Conservation (phyloP, 1,284 basidiomycete species). For the Pseudozyma flocculosa region DNA sequence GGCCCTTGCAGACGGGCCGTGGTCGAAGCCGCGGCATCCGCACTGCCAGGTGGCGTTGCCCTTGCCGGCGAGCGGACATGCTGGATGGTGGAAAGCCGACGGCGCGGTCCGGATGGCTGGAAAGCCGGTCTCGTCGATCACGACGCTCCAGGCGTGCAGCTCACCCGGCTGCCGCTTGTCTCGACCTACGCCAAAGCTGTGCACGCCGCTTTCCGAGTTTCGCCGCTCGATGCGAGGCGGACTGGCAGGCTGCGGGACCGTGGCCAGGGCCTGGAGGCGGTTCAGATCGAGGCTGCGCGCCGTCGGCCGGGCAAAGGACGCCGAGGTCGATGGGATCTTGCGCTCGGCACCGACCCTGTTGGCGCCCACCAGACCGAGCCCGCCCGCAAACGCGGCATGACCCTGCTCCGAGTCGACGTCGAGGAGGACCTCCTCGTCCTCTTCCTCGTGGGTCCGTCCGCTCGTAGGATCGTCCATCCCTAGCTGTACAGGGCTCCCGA, state of each 20-base stretch:
- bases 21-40: constrained; percentile 12
- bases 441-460: too few relatives aligned
- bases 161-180: constrained; percentile 23
- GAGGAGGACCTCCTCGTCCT: too few relatives aligned
- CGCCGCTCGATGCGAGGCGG: constrained; percentile 12
- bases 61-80: constrained; percentile 23
- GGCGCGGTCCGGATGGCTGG: constrained; percentile 22
- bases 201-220: constrained; percentile 23
- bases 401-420: too few relatives aligned
- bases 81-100: constrained; percentile 27
- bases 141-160: constrained; percentile 34
- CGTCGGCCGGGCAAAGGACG: too few relatives aligned
- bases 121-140: constrained; percentile 17
- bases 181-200: constrained; percentile 8
- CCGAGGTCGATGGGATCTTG: too few relatives aligned
- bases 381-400: too few relatives aligned
- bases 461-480: too few relatives aligned
- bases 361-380: too few relatives aligned
- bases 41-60: constrained; percentile 35
- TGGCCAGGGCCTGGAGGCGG: not conserved
- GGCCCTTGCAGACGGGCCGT: not conserved
- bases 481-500: too few relatives aligned
- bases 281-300: not conserved
- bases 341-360: too few relatives aligned
- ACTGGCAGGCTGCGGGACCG: not conserved